Evolutionary conservation across 2,329 filamentous ascomycete genomes (phyloP).

Genomic region (Conoideocrella luteorostrata): DNA sequence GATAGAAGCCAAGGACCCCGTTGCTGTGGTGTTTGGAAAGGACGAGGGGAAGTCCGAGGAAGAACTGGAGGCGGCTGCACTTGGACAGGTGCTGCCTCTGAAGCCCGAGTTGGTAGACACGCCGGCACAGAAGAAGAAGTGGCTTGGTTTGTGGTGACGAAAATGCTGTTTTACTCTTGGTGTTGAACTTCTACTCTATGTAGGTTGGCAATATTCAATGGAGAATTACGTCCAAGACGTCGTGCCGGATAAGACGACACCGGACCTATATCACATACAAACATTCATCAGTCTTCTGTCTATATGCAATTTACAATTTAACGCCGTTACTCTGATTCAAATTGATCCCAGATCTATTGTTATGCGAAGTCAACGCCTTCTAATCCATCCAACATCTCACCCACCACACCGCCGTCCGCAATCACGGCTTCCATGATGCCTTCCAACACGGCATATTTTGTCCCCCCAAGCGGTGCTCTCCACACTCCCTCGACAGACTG

Average conservation of each 20-base stretch:
- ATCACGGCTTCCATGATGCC: slow-evolving; percentile 72
- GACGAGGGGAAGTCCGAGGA: slow-evolving; percentile 28
- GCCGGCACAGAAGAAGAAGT: slow-evolving; percentile 58
- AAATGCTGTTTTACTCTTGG: background rate
- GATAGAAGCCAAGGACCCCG: slow-evolving; percentile 56
- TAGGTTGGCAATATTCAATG: too few species aligned
- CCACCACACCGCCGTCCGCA: slow-evolving; percentile 70
- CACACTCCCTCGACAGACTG: slow-evolving; percentile 66
- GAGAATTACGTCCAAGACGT: too few species aligned
- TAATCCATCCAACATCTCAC: slow-evolving; percentile 78
- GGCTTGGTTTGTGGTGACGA: slow-evolving; percentile 71
- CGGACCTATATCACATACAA: too few species aligned
- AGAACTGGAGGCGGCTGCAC: slow-evolving; percentile 28
- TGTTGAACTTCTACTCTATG: background rate
- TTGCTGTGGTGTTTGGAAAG: slow-evolving; percentile 39
- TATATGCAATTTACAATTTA: background rate
- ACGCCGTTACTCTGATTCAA: background rate
- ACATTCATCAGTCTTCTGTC: too few species aligned
- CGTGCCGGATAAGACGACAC: too few species aligned
- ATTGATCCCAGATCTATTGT: background rate
- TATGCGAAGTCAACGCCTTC: slow-evolving; percentile 66
- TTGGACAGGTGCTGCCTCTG: slow-evolving; percentile 28
- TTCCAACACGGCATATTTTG: slow-evolving; percentile 66
- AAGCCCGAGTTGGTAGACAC: slow-evolving; percentile 20
- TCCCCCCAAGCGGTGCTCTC: slow-evolving; percentile 77